Evolutionary conservation across 371 early-diverging fungal species (phyloP).

Genomic region (Mortierella sp.): DNA sequence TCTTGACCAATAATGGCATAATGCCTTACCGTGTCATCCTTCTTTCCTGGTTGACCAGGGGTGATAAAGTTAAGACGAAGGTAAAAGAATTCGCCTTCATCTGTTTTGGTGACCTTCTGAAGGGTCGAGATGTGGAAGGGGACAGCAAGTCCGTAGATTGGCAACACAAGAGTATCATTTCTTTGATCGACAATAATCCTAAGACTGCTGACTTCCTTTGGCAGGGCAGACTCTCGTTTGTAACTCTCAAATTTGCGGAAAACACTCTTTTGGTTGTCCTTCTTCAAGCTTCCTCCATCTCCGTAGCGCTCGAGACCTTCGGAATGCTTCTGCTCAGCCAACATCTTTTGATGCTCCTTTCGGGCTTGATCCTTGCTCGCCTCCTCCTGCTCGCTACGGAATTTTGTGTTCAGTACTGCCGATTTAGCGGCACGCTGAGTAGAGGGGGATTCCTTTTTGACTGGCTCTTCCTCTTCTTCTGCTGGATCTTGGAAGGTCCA

Average conservation of each 20-base stretch:
- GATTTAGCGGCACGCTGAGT: constrained; percentile 65
- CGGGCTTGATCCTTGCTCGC: constrained; percentile 84
- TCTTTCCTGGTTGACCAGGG: constrained; percentile 94
- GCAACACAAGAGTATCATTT: constrained; percentile 92
- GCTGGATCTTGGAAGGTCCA: constrained; percentile 77
- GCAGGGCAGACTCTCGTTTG: constrained; percentile 88
- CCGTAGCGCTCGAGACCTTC: constrained; percentile 87
- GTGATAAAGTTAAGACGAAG: constrained; percentile 98
- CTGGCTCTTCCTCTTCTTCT: constrained; percentile 53
- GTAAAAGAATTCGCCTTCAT: constrained; percentile 95
- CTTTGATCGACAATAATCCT: constrained; percentile 93
- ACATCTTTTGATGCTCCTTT: constrained; percentile 89
- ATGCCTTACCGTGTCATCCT: constrained; percentile 78
- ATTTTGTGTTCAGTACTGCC: constrained; percentile 88
- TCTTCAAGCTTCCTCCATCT: constrained; percentile 71
- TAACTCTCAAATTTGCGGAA: constrained; percentile 96
- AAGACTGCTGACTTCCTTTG: constrained; percentile 78
- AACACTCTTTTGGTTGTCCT: constrained; percentile 75
- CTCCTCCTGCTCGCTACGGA: constrained; percentile 88
- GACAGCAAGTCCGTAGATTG: constrained; percentile 97
- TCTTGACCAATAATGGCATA: background rate
- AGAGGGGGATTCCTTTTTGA: constrained; percentile 37
- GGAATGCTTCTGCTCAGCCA: constrained; percentile 78
- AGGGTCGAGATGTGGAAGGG: constrained; percentile 99
- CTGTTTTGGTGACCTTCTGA: constrained; percentile 96